phyloP scores from a whole-genome alignment of 768 basidiomycete genomes.

The Tylopilus rubrobrunneus region DNA sequence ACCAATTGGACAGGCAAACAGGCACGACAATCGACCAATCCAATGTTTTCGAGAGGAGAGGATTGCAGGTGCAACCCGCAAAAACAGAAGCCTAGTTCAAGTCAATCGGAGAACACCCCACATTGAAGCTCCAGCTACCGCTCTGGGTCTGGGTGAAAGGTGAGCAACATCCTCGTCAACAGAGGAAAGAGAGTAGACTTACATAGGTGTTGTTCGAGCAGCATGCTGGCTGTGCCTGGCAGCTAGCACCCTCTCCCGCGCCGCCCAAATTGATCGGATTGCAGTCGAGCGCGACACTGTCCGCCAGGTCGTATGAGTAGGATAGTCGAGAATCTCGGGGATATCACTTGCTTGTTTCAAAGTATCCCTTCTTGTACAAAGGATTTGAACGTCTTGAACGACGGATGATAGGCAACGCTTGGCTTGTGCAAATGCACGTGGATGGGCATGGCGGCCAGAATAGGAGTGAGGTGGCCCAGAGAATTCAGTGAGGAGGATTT shows the following conservation, averaged over 20 bases:
- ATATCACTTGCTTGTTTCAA: conserved; percentile 12
- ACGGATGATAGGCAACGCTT: conserved; percentile 12
- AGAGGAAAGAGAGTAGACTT: conserved; percentile 1
- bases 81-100: conserved; percentile 15
- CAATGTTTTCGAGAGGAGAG: too few species aligned
- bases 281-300: conserved; percentile 24
- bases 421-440: conserved; percentile 27
- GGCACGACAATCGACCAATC: too few species aligned
- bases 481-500: conserved; percentile 36
- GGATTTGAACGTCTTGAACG: too few species aligned
- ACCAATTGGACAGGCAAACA: too few species aligned
- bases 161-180: too few species aligned
- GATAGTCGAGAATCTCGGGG: not conserved
- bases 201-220: conserved; percentile 20
- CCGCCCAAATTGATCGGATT: conserved; percentile 20
- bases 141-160: not conserved
- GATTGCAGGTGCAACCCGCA: not conserved
- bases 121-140: conserved; percentile 11
- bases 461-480: conserved; percentile 17
- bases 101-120: conserved; percentile 25
- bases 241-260: conserved; percentile 15
- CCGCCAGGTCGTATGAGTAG: conserved; percentile 13
- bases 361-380: not conserved
- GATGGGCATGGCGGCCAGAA: conserved; percentile 11
- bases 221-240: conserved; percentile 27